Evolutionary conservation across 148 eudicot species (phyloP).

Genomic region (Cornus suecica): DNA sequence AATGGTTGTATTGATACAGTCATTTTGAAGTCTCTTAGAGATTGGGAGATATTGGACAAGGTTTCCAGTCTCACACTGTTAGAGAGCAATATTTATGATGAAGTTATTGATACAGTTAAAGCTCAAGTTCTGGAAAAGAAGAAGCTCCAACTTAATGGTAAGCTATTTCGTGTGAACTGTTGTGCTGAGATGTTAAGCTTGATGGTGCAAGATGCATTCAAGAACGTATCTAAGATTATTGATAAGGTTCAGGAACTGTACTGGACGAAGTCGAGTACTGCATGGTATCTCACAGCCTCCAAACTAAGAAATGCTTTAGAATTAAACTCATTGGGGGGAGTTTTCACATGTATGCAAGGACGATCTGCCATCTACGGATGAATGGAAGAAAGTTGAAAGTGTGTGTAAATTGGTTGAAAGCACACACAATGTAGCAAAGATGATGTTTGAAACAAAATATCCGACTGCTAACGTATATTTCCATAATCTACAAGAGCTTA

Average conservation of each 20-base stretch:
- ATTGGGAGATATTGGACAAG: constrained; percentile 1
- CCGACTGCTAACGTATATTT: too few species aligned
- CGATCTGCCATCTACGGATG: not conserved
- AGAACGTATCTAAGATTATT: not conserved
- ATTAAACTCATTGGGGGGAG: not conserved
- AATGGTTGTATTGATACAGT: not conserved
- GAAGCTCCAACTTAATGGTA: not conserved
- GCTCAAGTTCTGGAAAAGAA: constrained; percentile 1
- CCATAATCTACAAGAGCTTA: too few species aligned
- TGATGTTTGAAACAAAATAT: too few species aligned
- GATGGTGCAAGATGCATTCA: constrained; percentile 10
- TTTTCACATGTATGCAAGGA: not conserved
- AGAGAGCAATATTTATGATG: not conserved
- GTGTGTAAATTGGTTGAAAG: too few species aligned
- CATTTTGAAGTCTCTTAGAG: constrained; percentile 6
- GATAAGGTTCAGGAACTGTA: not conserved
- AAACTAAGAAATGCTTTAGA: constrained; percentile 1
- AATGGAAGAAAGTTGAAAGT: too few species aligned
- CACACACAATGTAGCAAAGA: too few species aligned
- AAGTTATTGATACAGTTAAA: not conserved
- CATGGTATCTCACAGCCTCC: constrained; percentile 1
- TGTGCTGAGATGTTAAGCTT: constrained; percentile 2
- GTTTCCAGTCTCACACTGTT: not conserved
- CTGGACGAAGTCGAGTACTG: not conserved
- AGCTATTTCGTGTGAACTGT: constrained; percentile 1